Base-by-base conservation (phyloP, 2,329 filamentous ascomycete genomes). In the Myriosclerotinia curreyana region DNA sequence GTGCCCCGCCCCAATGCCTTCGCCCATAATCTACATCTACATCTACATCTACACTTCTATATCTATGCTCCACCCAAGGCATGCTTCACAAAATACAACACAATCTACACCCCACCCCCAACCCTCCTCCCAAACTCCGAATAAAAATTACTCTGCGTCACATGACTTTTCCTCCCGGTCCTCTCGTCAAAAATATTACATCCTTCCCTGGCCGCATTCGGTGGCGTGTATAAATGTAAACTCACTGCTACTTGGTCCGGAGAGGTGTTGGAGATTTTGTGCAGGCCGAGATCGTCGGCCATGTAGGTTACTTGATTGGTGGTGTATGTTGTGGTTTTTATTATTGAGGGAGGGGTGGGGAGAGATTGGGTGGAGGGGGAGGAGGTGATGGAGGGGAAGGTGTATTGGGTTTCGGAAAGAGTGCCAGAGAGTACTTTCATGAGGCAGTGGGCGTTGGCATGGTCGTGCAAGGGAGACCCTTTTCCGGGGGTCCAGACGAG, bases 401-500 rank as follows among this genome's bases (percentile, higher is more conserved):
- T 31, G 42, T 77, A 56, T 77, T 38, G 52, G n/a, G 90, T 93
- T 79, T 97, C 93, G 70, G 86, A 90, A 66, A 96, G 79, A 67
- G 81, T 83, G 53, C 93, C 93, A 70, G 86, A 86, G 67, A 96
- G 83, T 69, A 72, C 86, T 80, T 91, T 96, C 92, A 96, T 96
- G 69, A 96, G 81, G 22, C 92, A 96, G 75, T 96, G 92, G 36
- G 92, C 91, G 68, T 94, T 91, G 73, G 87, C 88, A 76, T 92
- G 89, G 75, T 96, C 93, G 74, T 97, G 93, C 73, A 96, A 91
- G 14, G 90, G 87, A 70, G 89, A 93, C 50, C 85, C 85, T 77
- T 91, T 92, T 60, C 89, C 89, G 0, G 93, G 92, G 20, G 86
- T 88, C 93, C 93, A 96, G 51, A 96, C 92, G 49, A 96, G 84